These are phyloP conservation scores for Aegilops speltoides DNA, from an alignment of 176 grass and related monocot genomes.

Conservation along the genomic window DNA sequence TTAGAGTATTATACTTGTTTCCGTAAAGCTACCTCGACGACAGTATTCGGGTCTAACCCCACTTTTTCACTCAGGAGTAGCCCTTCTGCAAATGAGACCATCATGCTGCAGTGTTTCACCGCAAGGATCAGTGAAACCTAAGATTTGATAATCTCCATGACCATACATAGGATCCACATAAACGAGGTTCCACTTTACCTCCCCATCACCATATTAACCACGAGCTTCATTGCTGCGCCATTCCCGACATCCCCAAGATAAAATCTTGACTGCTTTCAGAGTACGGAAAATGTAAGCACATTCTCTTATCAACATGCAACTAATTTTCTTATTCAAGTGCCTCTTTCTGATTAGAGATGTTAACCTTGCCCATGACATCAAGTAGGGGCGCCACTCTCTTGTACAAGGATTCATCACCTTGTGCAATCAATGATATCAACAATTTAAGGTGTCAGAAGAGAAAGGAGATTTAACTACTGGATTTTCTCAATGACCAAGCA, in stretches of 20 bases:
- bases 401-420: constrained; percentile 78
- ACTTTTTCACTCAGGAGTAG: constrained; percentile 81
- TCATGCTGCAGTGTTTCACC: constrained; percentile 65
- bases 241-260: constrained; percentile 88
- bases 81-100: constrained; percentile 93
- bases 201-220: constrained; percentile 98
- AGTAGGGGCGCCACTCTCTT: constrained; percentile 67
- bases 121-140: constrained; percentile 23
- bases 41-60: constrained; percentile 68
- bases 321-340: not conserved
- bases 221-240: constrained; percentile 90
- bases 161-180: constrained; percentile 11
- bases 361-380: constrained; percentile 89
- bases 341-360: constrained; percentile 18
- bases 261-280: constrained; percentile 67
- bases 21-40: constrained; percentile 64
- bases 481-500: not conserved
- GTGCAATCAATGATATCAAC: constrained; percentile 10
- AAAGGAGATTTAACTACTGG: not conserved
- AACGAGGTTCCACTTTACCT: constrained; percentile 49
- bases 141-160: not conserved
- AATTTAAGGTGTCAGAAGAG: constrained; percentile 27
- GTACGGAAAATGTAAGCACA: constrained; percentile 21
- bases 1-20: not conserved
- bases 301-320: not conserved